Conservation (phyloP, 345 rosid genomes). For the Mallotus nudiflorus region DNA sequence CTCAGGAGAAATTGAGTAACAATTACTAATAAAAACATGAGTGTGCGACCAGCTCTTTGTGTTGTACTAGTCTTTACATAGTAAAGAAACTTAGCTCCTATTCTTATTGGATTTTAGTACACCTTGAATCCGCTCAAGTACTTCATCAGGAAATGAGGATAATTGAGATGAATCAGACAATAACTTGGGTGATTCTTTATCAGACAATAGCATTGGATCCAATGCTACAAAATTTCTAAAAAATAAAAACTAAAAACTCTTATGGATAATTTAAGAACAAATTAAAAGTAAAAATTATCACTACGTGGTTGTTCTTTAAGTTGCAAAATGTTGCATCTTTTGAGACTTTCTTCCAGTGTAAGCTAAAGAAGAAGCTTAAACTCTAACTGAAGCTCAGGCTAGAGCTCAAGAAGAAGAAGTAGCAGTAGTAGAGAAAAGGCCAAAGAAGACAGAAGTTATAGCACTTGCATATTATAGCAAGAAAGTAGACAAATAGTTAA, state of each 20-base stretch:
- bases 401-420: slow-evolving; percentile 16
- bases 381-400: no score
- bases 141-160: slow-evolving; percentile 60
- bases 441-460: slow-evolving; percentile 23
- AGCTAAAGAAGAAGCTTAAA: background rate
- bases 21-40: slow-evolving; percentile 65
- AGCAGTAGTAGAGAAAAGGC: slow-evolving; percentile 12
- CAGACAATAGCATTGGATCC: slow-evolving; percentile 35
- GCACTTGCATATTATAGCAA: slow-evolving; percentile 30
- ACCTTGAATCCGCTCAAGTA: slow-evolving; percentile 53
- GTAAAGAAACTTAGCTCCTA: slow-evolving; percentile 61
- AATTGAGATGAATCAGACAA: slow-evolving; percentile 20
- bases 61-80: slow-evolving; percentile 66
- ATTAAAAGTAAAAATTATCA: no score
- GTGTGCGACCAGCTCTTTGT: slow-evolving; percentile 63
- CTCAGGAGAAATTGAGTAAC: slow-evolving; percentile 68
- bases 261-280: background rate
- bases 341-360: background rate
- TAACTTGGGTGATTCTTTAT: slow-evolving; percentile 27
- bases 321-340: background rate
- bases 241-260: background rate
- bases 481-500: background rate
- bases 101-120: slow-evolving; percentile 46
- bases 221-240: background rate
- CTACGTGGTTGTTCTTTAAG: background rate